Percentiles rank a stretch among this genome's conserved stretches.
Conservation (phyloP, 345 rosid genomes). For the Eucalyptus paniculata region DNA sequence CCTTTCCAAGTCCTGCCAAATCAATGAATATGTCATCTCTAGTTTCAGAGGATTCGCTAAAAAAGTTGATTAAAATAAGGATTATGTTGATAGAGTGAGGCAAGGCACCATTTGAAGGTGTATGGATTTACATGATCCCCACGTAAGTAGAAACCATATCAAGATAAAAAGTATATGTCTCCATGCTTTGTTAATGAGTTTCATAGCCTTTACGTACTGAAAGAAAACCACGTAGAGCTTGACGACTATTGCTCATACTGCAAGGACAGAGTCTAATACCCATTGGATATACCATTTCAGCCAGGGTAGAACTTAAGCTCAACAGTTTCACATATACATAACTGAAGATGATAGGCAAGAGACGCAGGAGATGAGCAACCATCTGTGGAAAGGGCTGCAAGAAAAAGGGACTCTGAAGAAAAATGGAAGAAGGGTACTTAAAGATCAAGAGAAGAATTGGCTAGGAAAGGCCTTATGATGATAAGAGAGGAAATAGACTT, state of each 20-base stretch:
- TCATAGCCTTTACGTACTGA: not conserved
- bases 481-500: not conserved
- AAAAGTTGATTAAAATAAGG: not conserved
- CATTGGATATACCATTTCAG: not conserved
- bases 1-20: constrained; percentile 73
- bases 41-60: not conserved
- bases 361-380: not conserved
- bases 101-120: not conserved
- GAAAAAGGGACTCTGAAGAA: not conserved
- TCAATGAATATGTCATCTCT: not conserved
- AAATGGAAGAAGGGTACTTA: not conserved
- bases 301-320: not conserved
- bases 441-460: not conserved
- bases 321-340: not conserved
- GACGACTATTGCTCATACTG: not conserved
- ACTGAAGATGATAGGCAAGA: not conserved
- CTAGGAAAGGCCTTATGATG: not conserved
- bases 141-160: not conserved
- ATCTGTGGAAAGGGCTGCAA: not conserved
- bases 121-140: not conserved
- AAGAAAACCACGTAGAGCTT: not conserved
- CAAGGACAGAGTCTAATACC: not conserved
- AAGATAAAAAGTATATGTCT: not conserved
- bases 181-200: not conserved
- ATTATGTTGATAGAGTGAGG: not conserved